Conservation (phyloP, 352 stramenopile species). For the Pythium dissimile region DNA sequence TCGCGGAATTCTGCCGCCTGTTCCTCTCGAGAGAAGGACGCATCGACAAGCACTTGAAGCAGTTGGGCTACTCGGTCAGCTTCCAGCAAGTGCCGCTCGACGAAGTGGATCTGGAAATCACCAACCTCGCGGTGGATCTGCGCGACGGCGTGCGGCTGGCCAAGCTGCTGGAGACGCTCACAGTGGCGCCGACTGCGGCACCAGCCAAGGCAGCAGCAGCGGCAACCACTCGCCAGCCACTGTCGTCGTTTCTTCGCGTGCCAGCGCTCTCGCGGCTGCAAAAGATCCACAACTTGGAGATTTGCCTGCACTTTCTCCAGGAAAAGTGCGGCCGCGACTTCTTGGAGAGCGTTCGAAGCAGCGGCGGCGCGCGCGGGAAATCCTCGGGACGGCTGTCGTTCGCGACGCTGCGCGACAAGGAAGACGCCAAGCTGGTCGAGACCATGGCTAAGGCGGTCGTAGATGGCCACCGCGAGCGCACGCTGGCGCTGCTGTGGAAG, state of each 20-base stretch:
- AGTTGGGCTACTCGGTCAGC: constrained; percentile 81
- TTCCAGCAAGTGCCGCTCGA: constrained; percentile 93
- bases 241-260: constrained; percentile 89
- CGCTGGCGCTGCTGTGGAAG: constrained; percentile 93
- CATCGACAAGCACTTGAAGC: constrained; percentile 92
- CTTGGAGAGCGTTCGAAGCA: constrained; percentile 39
- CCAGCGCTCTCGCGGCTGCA: constrained; percentile 93
- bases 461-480: constrained; percentile 93
- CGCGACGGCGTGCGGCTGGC: constrained; percentile 94
- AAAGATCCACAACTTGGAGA: constrained; percentile 96
- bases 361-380: not conserved
- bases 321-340: constrained; percentile 61
- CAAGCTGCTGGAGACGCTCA: constrained; percentile 91
- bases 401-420: constrained; percentile 40
- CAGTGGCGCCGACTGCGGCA: constrained; percentile 14
- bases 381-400: constrained; percentile 25
- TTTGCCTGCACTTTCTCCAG: constrained; percentile 85
- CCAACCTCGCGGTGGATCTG: constrained; percentile 92
- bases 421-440: constrained; percentile 58
- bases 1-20: constrained; percentile 90
- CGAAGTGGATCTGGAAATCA: constrained; percentile 92
- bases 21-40: constrained; percentile 94
- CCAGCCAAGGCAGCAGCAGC: constrained; percentile 1
- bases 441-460: constrained; percentile 93
- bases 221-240: not conserved